Evolutionary conservation across 192 early-diverging fungal species (phyloP), one percentile per base, ranked within the genome.

Genomic region (Funneliformis mosseae): DNA sequence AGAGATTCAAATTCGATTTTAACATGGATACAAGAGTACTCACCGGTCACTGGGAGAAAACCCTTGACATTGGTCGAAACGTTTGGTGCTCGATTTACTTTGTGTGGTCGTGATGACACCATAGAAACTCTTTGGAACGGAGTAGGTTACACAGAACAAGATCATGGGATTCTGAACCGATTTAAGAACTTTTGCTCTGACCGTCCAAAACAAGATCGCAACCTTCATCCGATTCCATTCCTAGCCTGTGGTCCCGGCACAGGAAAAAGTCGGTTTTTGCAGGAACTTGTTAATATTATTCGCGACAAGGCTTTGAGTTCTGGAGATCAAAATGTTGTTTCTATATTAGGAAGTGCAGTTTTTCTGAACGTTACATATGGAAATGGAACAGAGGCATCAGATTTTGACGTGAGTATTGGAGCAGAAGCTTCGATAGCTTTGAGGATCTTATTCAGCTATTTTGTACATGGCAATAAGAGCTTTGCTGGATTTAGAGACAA

Each of bases 221-320:
- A 70, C 10, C 11, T 5, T 38, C 68, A 70, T 70, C 68, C 68
- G 8, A 70, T 70, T 8, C 68, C 68, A 18, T 70, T 42, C 28
- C 23, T 70, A 28, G 68, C 68, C 16, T 0, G 68, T 41, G 68
- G 68, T 25, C 68, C 68, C 12, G 68, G 68, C 14, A 70, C 68
- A 4, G 68, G 68, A 70, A 70, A n/a, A n/a, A n/a, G n/a, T n/a
- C n/a, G n/a, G n/a, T n/a, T n/a, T n/a, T n/a, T n/a, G n/a, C 21
- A 70, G 33, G 68, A 70, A 38, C 68, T 70, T 38, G 3, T 18
- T 0, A 38, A 70, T 70, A 38, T 70, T 18, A 18, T 70, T 70
- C 68, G 28, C 8, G 0, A 70, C 38, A 25, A 21, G 39, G 68
- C 68, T 28, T 28, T 42, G 16, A 70, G 39, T 33, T n/a, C 21